Base-by-base conservation (phyloP, 2,329 filamentous ascomycete genomes). In the Sclerotinia spermophila region DNA sequence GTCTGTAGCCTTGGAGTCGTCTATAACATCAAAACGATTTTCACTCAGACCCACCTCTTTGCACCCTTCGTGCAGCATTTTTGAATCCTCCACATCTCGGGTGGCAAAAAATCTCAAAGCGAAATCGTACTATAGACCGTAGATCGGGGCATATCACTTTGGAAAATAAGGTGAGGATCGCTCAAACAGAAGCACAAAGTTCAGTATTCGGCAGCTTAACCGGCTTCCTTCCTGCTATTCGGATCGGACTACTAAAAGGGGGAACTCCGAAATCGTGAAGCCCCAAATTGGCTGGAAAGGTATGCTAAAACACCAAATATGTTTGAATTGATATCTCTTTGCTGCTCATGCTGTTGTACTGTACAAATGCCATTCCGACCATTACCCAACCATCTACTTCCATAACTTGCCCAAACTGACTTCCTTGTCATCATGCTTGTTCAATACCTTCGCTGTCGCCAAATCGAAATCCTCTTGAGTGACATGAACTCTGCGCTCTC, bases 381-480 rank as follows among this genome's bases (percentile, higher is more conserved):
- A 69, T 30, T 42, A 38, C 10, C 51, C 44, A 38, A 33, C 48
- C 56, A 33, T 72, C 74, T 86, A 93, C 86, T 92, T 92, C 89
- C 89, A 97, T 79, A 97, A 85, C 84, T 97, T 97, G 80, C 91
- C 92, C 78, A 97, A 85, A 79, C 91, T 94, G 77, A 94, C 92
- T 81, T 97, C 94, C 87, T 98, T 98, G 82, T 99, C 96, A 79
- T 98, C 96, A 81, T 98, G 96, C 87, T 97, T 98, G 89, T 99
- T 98, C 81, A 99, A 87, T 72, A 99, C 95, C 92, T 99, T 99
- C 80, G 96, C 96, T 10, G 96, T 99, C 45, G 96, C 96, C 73
- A 99, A 87, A 81, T 99, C 96, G 81, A 99, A 99, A 83, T 99
- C 96, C 83, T 99, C 96, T 82, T 99, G 96, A 51, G 96, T 99